Evolutionary conservation across 495 filamentous ascomycete genomes (phyloP), one percentile per base, ranked within the genome.

Genomic region (Apodospora peruviana): DNA sequence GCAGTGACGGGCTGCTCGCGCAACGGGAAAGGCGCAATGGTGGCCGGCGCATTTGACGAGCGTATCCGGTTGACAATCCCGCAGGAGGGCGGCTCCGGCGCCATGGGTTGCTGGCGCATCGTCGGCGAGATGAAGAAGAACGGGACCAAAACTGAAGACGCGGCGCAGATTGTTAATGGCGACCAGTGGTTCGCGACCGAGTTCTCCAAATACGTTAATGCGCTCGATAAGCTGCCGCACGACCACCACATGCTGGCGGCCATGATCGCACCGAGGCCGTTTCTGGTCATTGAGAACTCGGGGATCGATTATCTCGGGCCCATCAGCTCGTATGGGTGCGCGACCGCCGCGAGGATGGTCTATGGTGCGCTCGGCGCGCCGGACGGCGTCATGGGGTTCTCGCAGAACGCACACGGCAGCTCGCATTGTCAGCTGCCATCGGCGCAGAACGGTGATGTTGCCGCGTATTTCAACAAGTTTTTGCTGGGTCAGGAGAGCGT

Each of bases 1-100:
- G 75, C 70, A 29, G 73, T 76, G 17, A 75, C 73, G 2, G 75
- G 74, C 14, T 79, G 74, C 56, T 75, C 71, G 19, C 69, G 74
- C 22, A 77, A 79, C 55, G 74, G 74, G 24, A 77, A 79, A 61
- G 75, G 75, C 23, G 73, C 75, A 40, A 68, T 79, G 45, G 52
- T 77, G 14, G 74, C 69, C 35, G 74, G 74, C 7, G 75, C 74
- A 0, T 57, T 79, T 23, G 72, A 74, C 27, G 56, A 62, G 22
- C 67, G 75, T 24, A 73, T 79, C 32, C 73, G 71, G 2, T 65
- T 77, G 16, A 77, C 74, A 11, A 59, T 77, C 5, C 75, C 75
- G 3, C 71, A 77, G 58, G 74, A 79, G 52, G 72, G 67, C 1
- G 75, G 74, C 10, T 66, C 71, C 0, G 75, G 74, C 21, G 71